Conservation (phyloP, 2,329 filamentous ascomycete species). For the Nectriaceae sp. region DNA sequence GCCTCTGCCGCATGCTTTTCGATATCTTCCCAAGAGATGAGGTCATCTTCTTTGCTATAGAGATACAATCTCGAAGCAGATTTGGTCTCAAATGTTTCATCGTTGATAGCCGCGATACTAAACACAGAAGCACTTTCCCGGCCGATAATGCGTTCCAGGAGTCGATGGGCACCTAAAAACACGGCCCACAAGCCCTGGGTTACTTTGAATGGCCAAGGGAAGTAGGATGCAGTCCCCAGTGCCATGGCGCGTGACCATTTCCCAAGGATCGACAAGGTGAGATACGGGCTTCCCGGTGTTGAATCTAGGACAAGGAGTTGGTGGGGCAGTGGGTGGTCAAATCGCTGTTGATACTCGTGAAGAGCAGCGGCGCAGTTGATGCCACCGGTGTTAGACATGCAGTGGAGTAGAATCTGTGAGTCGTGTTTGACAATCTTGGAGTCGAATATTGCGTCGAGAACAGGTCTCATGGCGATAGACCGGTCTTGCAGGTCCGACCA, state of each 20-base stretch:
- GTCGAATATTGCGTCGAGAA: conserved; percentile 43
- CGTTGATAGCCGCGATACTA: conserved; percentile 37
- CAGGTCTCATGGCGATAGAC: conserved; percentile 45
- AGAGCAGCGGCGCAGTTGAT: conserved; percentile 53
- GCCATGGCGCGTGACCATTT: conserved; percentile 57
- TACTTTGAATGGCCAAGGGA: conserved; percentile 51
- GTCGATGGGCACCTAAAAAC: conserved; percentile 41
- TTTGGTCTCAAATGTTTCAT: conserved; percentile 37
- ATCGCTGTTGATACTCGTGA: conserved; percentile 44
- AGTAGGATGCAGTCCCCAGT: conserved; percentile 46
- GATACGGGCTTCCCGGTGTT: conserved; percentile 50
- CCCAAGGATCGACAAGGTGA: conserved; percentile 43
- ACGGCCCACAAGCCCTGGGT: conserved; percentile 49
- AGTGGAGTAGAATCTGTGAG: conserved; percentile 48
- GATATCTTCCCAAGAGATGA: conserved; percentile 58
- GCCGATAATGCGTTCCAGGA: conserved; percentile 38
- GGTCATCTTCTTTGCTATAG: conserved; percentile 59
- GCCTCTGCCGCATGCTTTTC: conserved; percentile 54
- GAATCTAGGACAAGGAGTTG: conserved; percentile 53
- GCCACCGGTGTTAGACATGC: conserved; percentile 61
- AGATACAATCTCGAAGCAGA: conserved; percentile 53
- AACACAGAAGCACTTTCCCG: conserved; percentile 43
- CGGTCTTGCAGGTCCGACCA: conserved; percentile 46
- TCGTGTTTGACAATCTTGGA: conserved; percentile 18
- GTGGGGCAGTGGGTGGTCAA: conserved; percentile 46